phyloP scores from a whole-genome alignment of 2,329 filamentous ascomycete species.

The Beauveria bassiana region DNA sequence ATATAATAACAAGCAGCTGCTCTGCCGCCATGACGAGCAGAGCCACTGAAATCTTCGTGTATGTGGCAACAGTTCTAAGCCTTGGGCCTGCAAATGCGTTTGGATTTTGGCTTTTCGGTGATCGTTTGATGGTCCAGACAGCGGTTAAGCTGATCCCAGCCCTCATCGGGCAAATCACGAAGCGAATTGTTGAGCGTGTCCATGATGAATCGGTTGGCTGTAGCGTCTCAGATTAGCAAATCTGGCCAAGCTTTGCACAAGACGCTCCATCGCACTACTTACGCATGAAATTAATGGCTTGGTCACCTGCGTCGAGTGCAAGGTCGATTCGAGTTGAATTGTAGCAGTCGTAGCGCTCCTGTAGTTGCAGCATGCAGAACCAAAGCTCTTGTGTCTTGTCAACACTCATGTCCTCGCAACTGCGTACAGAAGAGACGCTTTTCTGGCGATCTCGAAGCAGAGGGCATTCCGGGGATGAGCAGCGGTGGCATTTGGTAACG shows the following conservation, averaged over 20 bases:
- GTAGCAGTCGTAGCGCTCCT: conserved; percentile 40
- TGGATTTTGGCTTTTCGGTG: conserved; percentile 16
- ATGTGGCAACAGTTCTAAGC: background rate
- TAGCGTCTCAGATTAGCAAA: conserved; percentile 2
- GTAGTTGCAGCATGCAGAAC: conserved; percentile 41
- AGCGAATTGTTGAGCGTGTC: conserved; percentile 32
- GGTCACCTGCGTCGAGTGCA: conserved; percentile 34
- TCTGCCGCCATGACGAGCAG: background rate
- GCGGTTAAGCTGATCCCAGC: conserved; percentile 27
- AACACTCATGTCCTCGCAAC: conserved; percentile 23
- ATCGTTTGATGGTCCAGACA: conserved; percentile 18
- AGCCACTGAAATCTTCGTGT: background rate
- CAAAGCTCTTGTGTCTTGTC: conserved; percentile 36
- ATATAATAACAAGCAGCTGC: background rate
- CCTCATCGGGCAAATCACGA: conserved; percentile 28
- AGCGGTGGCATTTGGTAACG: conserved; percentile 1
- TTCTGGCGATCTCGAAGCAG: conserved; percentile 9
- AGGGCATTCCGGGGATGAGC: conserved; percentile 6
- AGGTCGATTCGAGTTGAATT: conserved; percentile 41
- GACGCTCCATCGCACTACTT: background rate
- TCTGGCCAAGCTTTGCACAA: background rate
- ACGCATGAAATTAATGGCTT: conserved; percentile 36
- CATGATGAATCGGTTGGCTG: conserved; percentile 33
- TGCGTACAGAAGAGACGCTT: conserved; percentile 21
- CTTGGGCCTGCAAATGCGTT: conserved; percentile 22